phyloP scores from a whole-genome alignment of 2,329 filamentous ascomycete genomes.

The Neoscytalidium dimidiatum region DNA sequence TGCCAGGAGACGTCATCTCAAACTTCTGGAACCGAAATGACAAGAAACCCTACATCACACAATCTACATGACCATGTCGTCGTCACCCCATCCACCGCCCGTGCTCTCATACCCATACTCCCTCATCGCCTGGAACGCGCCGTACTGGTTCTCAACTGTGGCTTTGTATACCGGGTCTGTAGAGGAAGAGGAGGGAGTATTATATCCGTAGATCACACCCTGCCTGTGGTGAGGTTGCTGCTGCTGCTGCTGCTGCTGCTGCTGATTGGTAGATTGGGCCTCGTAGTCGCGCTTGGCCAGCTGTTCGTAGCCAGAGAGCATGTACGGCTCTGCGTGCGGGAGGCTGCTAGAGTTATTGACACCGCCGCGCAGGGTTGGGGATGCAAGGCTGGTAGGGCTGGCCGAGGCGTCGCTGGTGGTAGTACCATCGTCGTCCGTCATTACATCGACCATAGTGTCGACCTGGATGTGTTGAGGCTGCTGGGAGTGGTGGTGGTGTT shows the following conservation, averaged over 20 bases:
- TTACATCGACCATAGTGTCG: constrained; percentile 9
- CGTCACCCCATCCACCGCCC: constrained; percentile 33
- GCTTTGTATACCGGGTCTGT: constrained; percentile 69
- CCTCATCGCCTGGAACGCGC: constrained; percentile 58
- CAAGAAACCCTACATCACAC: not conserved
- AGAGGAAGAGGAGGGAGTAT: constrained; percentile 52
- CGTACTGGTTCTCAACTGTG: constrained; percentile 70
- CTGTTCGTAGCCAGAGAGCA: constrained; percentile 76
- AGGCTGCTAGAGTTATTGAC: not conserved
- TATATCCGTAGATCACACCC: constrained; percentile 29
- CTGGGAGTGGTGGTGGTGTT: not conserved
- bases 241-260: not conserved
- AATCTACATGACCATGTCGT: constrained; percentile 44
- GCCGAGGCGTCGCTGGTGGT: not conserved
- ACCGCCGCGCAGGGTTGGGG: not conserved
- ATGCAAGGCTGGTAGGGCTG: not conserved
- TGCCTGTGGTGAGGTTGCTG: not conserved
- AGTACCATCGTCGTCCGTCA: constrained; percentile 19
- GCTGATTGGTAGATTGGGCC: not conserved
- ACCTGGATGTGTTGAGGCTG: not conserved
- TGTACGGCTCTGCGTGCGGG: constrained; percentile 73
- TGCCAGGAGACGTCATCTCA: no score
- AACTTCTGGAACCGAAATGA: not conserved
- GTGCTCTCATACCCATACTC: constrained; percentile 43
- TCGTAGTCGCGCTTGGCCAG: constrained; percentile 67